Percentiles rank a stretch among this genome's conserved stretches.
phyloP scores from a whole-genome alignment of 345 rosid species.

The Punica granatum region DNA sequence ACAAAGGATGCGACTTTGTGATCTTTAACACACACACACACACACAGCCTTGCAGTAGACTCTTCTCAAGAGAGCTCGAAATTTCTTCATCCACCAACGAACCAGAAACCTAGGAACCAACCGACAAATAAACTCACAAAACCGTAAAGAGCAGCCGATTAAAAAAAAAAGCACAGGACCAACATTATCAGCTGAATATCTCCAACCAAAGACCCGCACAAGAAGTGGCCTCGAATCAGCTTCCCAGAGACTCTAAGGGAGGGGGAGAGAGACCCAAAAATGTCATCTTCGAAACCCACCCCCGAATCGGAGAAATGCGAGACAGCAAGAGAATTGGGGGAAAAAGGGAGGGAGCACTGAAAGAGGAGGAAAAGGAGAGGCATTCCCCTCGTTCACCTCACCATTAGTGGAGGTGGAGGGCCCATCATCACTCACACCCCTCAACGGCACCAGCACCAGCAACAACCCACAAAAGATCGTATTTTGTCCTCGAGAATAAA shows the following conservation, averaged over 20 bases:
- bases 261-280: background rate
- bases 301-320: slow-evolving; percentile 25
- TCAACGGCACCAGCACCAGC: slow-evolving; percentile 9
- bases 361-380: slow-evolving; percentile 30
- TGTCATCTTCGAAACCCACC: slow-evolving; percentile 3
- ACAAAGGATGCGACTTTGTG: too few relatives aligned
- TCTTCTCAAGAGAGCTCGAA: too few relatives aligned
- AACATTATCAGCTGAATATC: slow-evolving; percentile 13
- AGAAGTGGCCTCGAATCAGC: background rate
- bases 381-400: slow-evolving; percentile 17
- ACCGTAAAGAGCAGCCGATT: slow-evolving; percentile 12
- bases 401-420: slow-evolving; percentile 51
- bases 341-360: slow-evolving; percentile 25
- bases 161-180: slow-evolving; percentile 16
- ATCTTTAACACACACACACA: too few relatives aligned
- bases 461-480: too few relatives aligned
- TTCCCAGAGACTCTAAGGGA: too few relatives aligned
- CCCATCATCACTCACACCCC: slow-evolving; percentile 23
- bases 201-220: slow-evolving; percentile 18
- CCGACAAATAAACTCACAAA: too few relatives aligned
- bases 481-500: too few relatives aligned
- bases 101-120: too few relatives aligned
- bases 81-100: too few relatives aligned
- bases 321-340: slow-evolving; percentile 37
- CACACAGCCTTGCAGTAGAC: too few relatives aligned